These are phyloP conservation scores for Rhodotorula graminis DNA, from an alignment of 768 basidiomycete species.

Conservation along the genomic window DNA sequence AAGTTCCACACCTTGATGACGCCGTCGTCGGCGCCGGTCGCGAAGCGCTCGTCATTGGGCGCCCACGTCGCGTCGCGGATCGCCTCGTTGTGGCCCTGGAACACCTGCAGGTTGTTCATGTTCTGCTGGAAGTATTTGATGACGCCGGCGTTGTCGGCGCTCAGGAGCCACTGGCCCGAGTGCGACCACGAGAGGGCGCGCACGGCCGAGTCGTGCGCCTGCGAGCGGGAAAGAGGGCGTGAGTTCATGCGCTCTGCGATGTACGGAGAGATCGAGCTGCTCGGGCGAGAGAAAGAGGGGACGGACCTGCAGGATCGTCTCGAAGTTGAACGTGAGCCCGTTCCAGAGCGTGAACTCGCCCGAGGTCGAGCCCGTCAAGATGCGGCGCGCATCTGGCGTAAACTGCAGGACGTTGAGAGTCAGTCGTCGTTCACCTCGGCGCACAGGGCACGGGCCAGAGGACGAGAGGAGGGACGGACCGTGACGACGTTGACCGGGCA, in stretches of 20 bases:
- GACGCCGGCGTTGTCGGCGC: constrained; percentile 83
- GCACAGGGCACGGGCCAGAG: too few relatives aligned
- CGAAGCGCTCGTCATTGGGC: constrained; percentile 85
- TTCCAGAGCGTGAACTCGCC: constrained; percentile 99
- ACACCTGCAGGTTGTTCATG: constrained; percentile 96
- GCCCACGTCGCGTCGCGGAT: constrained; percentile 87
- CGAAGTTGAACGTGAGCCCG: constrained; percentile 97
- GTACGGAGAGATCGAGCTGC: too few relatives aligned
- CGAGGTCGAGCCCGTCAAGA: constrained; percentile 89
- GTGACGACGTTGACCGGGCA: constrained; percentile 94
- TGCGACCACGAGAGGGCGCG: constrained; percentile 85
- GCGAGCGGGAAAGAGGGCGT: too few relatives aligned
- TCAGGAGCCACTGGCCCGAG: constrained; percentile 86
- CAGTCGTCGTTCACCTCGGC: too few relatives aligned
- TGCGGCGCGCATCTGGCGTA: constrained; percentile 91
- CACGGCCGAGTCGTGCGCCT: constrained; percentile 88
- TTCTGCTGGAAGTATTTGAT: constrained; percentile 99
- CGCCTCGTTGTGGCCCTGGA: constrained; percentile 89
- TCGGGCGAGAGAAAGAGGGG: neutral
- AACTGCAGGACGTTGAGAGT: constrained; percentile 56
- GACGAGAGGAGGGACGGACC: constrained; percentile 55
- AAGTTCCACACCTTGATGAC: constrained; percentile 94
- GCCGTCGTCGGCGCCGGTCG: constrained; percentile 91
- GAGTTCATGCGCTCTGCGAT: too few relatives aligned
- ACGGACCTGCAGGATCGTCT: constrained; percentile 97